Evolutionary conservation across 768 basidiomycete genomes (phyloP).

Genomic region (Butyriboletus loyo): DNA sequence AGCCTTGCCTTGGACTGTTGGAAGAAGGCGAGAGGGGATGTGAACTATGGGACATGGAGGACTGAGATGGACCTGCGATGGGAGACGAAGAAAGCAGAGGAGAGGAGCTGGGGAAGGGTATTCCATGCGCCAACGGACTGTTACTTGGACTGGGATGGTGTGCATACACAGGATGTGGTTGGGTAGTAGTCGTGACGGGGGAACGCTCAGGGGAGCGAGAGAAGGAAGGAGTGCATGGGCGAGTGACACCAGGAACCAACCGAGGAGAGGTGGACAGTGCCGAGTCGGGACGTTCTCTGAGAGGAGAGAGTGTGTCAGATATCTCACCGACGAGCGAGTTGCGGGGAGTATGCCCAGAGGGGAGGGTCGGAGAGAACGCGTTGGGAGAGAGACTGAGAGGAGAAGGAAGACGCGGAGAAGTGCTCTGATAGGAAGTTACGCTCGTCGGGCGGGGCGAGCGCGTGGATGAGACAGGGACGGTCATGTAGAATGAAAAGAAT

Average conservation of each 20-base stretch:
- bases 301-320: slow-evolving; percentile 15
- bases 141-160: slow-evolving; percentile 8
- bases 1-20: slow-evolving; percentile 3
- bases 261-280: slow-evolving; percentile 1
- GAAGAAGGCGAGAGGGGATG: slow-evolving; percentile 6
- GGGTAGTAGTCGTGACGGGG: neutral
- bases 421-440: slow-evolving; percentile 5
- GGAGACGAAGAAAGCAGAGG: slow-evolving; percentile 12
- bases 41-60: neutral
- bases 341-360: neutral
- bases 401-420: slow-evolving; percentile 21
- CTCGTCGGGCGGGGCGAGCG: slow-evolving; percentile 13
- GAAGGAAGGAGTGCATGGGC: slow-evolving; percentile 10
- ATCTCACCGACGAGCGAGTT: slow-evolving; percentile 12
- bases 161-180: slow-evolving; percentile 3
- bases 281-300: slow-evolving; percentile 14
- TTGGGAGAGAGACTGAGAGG: slow-evolving; percentile 23
- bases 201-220: slow-evolving; percentile 18
- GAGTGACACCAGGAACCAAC: neutral
- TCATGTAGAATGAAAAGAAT: neutral
- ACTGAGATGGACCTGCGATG: slow-evolving; percentile 1
- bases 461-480: slow-evolving; percentile 5
- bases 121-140: slow-evolving; percentile 10
- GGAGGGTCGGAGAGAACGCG: slow-evolving; percentile 1
- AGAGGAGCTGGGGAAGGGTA: slow-evolving; percentile 11